phyloP scores from a whole-genome alignment of 352 stramenopile species.

The Phytophthora citrophthora region DNA sequence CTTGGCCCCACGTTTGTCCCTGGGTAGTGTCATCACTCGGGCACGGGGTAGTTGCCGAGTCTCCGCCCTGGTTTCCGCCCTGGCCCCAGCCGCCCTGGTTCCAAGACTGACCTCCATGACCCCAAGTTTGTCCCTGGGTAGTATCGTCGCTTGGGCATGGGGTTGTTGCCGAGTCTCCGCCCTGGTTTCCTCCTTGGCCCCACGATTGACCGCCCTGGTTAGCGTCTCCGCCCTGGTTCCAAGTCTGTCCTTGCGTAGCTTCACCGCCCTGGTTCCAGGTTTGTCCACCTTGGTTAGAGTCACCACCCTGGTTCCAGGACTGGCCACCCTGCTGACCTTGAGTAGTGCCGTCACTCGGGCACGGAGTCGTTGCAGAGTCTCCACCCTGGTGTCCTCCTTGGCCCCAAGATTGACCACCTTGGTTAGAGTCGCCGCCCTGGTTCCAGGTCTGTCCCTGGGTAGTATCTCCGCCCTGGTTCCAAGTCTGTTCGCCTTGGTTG shows the following conservation, averaged over 20 bases:
- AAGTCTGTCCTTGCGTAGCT: too few species aligned
- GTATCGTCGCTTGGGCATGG: slow-evolving; percentile 8
- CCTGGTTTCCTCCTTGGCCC: slow-evolving; percentile 1
- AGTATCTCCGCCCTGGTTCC: not conserved
- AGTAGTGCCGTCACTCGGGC: not conserved
- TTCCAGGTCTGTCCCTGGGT: slow-evolving; percentile 6
- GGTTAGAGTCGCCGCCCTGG: not conserved
- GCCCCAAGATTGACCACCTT: slow-evolving; percentile 2
- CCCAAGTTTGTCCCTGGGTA: slow-evolving; percentile 9
- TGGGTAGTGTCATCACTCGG: slow-evolving; percentile 1
- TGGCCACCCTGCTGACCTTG: not conserved
- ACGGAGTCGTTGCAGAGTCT: not conserved
- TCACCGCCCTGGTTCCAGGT: slow-evolving; percentile 4
- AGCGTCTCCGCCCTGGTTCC: not conserved
- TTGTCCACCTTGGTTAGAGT: not conserved
- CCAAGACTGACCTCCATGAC: slow-evolving; percentile 1
- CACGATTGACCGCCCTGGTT: slow-evolving; percentile 7
- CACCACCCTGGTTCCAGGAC: slow-evolving; percentile 2
- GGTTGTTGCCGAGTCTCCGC: not conserved
- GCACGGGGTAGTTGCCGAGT: not conserved
- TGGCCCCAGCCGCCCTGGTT: not conserved
- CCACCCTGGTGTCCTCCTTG: not conserved
- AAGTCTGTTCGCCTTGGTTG: not conserved
- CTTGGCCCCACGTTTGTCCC: not conserved
- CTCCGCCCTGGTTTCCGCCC: not conserved